These are phyloP conservation scores for Ceratocystis colombiana DNA, from an alignment of 2,329 filamentous ascomycete genomes.

Conservation along the genomic window DNA sequence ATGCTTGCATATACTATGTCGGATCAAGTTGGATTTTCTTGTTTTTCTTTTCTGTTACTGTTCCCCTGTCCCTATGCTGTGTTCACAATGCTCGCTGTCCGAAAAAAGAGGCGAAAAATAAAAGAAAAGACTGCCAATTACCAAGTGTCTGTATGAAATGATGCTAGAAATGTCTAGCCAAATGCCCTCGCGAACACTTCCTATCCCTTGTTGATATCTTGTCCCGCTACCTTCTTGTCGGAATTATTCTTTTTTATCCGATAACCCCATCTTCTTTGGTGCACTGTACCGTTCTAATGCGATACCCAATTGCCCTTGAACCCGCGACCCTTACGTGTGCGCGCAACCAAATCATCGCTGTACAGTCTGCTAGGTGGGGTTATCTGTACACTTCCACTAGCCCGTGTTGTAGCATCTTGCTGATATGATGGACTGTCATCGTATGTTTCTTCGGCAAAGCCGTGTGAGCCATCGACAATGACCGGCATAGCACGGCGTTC, in stretches of 20 bases:
- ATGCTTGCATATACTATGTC: too few relatives aligned
- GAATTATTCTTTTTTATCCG: not conserved
- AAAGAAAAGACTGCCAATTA: not conserved
- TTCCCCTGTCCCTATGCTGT: not conserved
- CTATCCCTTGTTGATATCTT: too few relatives aligned
- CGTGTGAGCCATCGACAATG: slow-evolving; percentile 45
- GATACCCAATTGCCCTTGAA: slow-evolving; percentile 13
- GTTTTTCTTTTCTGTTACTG: too few relatives aligned
- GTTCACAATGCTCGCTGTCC: not conserved
- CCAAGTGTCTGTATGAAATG: not conserved
- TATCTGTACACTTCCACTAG: not conserved
- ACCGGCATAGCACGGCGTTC: slow-evolving; percentile 28
- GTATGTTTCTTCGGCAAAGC: slow-evolving; percentile 42
- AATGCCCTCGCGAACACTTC: not conserved
- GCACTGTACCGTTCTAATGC: not conserved
- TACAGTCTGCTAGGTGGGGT: slow-evolving; percentile 36
- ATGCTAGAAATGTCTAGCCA: not conserved
- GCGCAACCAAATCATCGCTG: slow-evolving; percentile 40
- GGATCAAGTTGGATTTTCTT: too few relatives aligned
- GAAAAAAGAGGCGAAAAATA: not conserved
- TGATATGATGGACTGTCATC: slow-evolving; percentile 28
- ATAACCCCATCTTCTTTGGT: not conserved
- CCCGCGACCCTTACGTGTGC: slow-evolving; percentile 28
- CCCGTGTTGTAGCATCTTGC: slow-evolving; percentile 13
- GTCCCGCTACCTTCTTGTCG: too few relatives aligned